phyloP scores from a whole-genome alignment of 371 early-diverging fungal species.

The Mucor racemosus region DNA sequence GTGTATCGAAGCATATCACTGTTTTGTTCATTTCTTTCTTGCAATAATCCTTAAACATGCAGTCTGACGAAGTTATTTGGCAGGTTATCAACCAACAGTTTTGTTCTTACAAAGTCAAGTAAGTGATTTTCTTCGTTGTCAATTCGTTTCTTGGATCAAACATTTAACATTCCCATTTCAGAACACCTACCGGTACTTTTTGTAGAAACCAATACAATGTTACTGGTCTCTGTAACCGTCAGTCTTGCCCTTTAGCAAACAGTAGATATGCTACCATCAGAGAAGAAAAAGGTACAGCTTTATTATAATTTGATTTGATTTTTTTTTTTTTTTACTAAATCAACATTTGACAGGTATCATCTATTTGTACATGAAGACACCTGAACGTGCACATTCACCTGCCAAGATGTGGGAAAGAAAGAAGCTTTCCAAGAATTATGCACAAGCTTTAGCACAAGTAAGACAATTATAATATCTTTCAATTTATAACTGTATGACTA shows the following conservation, averaged over 20 bases:
- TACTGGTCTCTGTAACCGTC: conserved; percentile 97
- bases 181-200: conserved; percentile 86
- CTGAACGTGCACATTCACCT: conserved; percentile 97
- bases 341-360: conserved; percentile 59
- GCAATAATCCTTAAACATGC: conserved; percentile 22
- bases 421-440: conserved; percentile 92
- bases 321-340: background rate
- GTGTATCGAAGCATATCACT: background rate
- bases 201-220: conserved; percentile 99
- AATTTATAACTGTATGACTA: background rate
- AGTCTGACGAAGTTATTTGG: conserved; percentile 80
- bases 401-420: conserved; percentile 96
- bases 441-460: conserved; percentile 87
- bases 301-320: background rate
- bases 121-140: conserved; percentile 27
- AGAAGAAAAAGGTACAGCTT: conserved; percentile 78
- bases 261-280: conserved; percentile 98
- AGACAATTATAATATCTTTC: background rate
- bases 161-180: conserved; percentile 22
- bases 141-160: background rate
- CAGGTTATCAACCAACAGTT: conserved; percentile 87
- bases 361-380: conserved; percentile 96
- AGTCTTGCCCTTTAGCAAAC: conserved; percentile 99
- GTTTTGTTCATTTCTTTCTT: conserved; percentile 1
- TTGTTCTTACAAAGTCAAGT: conserved; percentile 95